Conservation (phyloP, 2,329 filamentous ascomycete species). For the Colletotrichum viniferum region DNA sequence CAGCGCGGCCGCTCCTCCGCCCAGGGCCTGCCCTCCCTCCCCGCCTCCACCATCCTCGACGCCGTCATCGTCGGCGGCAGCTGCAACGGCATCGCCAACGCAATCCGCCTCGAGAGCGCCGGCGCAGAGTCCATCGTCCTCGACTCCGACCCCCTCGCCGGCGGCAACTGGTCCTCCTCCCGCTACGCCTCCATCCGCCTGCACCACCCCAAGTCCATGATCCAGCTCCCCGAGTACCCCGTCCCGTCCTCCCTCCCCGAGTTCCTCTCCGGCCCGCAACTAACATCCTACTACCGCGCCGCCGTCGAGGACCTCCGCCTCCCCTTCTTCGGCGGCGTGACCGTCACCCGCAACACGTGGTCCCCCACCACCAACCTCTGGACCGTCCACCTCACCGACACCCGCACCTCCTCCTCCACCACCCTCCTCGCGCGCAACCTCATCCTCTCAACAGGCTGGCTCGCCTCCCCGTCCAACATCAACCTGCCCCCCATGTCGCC, state of each 20-base stretch:
- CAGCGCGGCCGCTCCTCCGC: neutral
- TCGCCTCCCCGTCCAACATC: conserved; percentile 32
- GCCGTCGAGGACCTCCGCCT: conserved; percentile 1
- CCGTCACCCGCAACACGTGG: neutral
- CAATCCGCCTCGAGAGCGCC: neutral
- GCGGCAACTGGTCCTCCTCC: conserved; percentile 6
- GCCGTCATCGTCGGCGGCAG: conserved; percentile 7
- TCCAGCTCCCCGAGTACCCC: conserved; percentile 3
- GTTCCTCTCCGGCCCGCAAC: neutral
- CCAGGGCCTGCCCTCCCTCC: neutral
- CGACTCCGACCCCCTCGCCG: neutral
- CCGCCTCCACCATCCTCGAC: neutral
- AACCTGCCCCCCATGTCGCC: neutral
- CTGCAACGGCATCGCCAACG: conserved; percentile 12
- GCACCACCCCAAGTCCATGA: conserved; percentile 3
- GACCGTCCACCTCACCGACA: neutral
- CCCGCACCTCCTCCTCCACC: no score
- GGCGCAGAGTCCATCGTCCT: neutral
- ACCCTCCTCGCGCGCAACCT: conserved; percentile 40
- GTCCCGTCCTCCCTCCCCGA: neutral
- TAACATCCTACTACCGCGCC: neutral
- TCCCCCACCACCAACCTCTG: no score
- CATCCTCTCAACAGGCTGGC: conserved; percentile 48
- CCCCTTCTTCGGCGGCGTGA: conserved; percentile 5
- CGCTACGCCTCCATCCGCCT: conserved; percentile 1